Evolutionary conservation across 2,329 filamentous ascomycete genomes (phyloP).

Genomic region (Scortechinia acanthostroma): DNA sequence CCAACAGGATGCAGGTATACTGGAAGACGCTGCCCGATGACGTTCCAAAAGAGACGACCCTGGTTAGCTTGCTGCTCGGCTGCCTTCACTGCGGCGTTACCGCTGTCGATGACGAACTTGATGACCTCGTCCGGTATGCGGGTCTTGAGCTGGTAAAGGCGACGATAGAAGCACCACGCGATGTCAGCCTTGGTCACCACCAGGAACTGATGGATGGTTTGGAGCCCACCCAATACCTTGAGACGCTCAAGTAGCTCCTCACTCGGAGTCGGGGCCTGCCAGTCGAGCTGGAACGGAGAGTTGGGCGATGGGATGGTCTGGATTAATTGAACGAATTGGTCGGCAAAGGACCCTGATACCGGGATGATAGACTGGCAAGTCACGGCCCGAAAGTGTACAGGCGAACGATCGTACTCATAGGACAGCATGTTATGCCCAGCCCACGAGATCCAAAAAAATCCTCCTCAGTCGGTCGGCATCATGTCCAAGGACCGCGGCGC

Average conservation of each 20-base stretch:
- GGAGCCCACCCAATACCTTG: conserved; percentile 8
- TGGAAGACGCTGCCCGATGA: conserved; percentile 20
- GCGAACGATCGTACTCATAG: conserved; percentile 18
- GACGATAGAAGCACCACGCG: conserved; percentile 19
- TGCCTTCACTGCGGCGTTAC: conserved; percentile 11
- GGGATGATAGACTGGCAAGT: conserved; percentile 12
- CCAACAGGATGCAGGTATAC: conserved; percentile 16
- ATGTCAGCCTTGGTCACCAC: conserved; percentile 17
- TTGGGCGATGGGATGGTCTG: conserved; percentile 16
- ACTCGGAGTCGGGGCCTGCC: conserved; percentile 6
- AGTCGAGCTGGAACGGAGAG: conserved; percentile 2
- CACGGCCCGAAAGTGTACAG: conserved; percentile 13
- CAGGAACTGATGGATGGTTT: conserved; percentile 14
- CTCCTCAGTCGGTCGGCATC: conserved; percentile 17
- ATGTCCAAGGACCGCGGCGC: conserved; percentile 9
- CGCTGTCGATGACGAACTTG: conserved; percentile 12
- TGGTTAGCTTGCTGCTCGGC: conserved; percentile 12
- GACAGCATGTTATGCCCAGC: conserved; percentile 18
- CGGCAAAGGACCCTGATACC: conserved; percentile 11
- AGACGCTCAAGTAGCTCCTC: conserved; percentile 15
- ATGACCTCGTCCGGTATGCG: conserved; percentile 11
- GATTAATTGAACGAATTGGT: conserved; percentile 15
- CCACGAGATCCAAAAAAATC: conserved; percentile 22
- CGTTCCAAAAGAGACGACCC: conserved; percentile 17
- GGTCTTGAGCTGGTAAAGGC: conserved; percentile 15